These are phyloP conservation scores for Aspergillus tubingensis DNA, from an alignment of 2,329 filamentous ascomycete species.

Conservation along the genomic window DNA sequence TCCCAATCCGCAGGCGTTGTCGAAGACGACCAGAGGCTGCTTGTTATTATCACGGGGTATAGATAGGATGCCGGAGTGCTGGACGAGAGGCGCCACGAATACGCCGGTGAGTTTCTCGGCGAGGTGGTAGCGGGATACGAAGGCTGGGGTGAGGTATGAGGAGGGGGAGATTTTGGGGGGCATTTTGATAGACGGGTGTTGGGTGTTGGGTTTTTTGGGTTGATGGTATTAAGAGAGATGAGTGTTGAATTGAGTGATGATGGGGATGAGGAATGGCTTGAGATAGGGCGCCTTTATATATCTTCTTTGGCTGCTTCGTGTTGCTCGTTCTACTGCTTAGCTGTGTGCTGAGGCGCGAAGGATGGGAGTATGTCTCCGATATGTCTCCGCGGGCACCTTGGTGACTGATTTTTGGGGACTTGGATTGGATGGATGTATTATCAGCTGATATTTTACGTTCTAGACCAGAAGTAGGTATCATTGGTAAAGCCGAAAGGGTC, in stretches of 20 bases:
- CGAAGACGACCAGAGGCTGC: conserved; percentile 44
- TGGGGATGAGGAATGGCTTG: too few relatives aligned
- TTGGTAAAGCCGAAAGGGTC: too few relatives aligned
- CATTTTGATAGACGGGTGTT: neutral
- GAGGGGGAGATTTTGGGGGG: neutral
- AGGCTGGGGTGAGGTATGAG: conserved; percentile 12
- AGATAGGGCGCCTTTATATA: neutral
- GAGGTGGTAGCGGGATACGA: conserved; percentile 29
- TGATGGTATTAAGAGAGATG: neutral
- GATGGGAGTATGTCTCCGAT: conserved; percentile 14
- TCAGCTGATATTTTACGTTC: neutral
- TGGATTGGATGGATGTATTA: neutral
- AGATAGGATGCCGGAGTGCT: conserved; percentile 30
- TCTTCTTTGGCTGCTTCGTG: too few relatives aligned
- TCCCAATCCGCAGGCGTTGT: conserved; percentile 58
- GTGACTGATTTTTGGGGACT: neutral
- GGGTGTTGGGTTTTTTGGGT: neutral
- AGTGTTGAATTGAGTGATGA: neutral
- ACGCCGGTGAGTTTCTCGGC: conserved; percentile 34
- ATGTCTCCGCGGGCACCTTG: conserved; percentile 16
- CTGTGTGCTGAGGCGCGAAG: neutral
- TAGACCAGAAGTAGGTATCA: neutral
- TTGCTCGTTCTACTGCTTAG: neutral
- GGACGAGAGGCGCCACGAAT: conserved; percentile 33
- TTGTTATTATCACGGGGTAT: conserved; percentile 11